Evolutionary conservation across 2,329 filamentous ascomycete species (phyloP), one percentile per base, ranked within the genome.

Genomic region (Colletotrichum filicis): DNA sequence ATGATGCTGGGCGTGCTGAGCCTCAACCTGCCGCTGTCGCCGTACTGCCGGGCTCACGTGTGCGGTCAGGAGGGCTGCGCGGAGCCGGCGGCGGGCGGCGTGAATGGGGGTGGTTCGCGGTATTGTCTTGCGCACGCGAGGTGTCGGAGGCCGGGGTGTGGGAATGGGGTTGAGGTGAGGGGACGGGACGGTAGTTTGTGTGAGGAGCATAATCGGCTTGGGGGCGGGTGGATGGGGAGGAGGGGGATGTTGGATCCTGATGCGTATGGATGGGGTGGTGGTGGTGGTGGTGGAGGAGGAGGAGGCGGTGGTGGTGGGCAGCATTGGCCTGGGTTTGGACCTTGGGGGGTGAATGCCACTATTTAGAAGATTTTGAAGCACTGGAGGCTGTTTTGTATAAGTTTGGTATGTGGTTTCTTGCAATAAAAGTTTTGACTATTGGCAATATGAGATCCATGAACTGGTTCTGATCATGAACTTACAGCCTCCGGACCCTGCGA

Each of bases 11-110:
- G 59, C 16, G 70, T 56, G 16, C 42, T 16, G 1, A 42, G 55
- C 28, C 58, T 53, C 24, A n/a, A 32, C 11, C 63, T 59, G 58
- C 56, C 59, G 14, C 30, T 63, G 37, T 73, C 69, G 16, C 57
- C 65, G 22, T 75, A 64, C 55, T 75, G 74, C n/a, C 52, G 49
- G 9, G 65, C 65, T 19, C 74, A 75, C 42, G 68, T 65, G 1
- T 75, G 74, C 26, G 49, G 56, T 28, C 65, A 67, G 30, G 66
- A 63, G 5, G 55, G 46, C 22, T 75, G 74, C 42, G 28, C 12
- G 9, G 55, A 62, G 4, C 63, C 59, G 49, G 30, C 68, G 28
- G 58, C 32, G 11, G 32, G 32, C 32, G 32, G 32, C 12, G 65
- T 26, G 8, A 35, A 63, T n/a, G 42, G 42, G 42, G 42, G 19